A percentile compares a stretch with the other conserved stretches of the same genome.
Evolutionary conservation across 179 eudicot species (phyloP).

Genomic region (Beta lomatogona): DNA sequence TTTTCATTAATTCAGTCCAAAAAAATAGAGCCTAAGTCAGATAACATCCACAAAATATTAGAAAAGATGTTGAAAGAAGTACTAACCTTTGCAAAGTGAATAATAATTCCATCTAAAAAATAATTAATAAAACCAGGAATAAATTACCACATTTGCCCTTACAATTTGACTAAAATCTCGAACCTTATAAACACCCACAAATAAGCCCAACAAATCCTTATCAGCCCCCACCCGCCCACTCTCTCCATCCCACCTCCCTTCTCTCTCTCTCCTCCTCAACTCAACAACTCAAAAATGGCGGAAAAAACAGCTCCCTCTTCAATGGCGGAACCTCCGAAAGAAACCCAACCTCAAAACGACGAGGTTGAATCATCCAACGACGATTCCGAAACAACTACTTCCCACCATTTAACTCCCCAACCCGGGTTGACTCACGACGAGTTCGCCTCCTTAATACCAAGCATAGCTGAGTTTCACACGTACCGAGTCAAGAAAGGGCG

Average conservation of each 20-base stretch:
- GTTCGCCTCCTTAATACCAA: constrained; percentile 42
- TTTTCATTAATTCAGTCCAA: no score
- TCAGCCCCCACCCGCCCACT: neutral
- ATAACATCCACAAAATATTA: no score
- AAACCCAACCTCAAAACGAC: neutral
- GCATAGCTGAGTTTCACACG: constrained; percentile 56
- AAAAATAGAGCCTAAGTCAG: no score
- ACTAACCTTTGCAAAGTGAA: neutral
- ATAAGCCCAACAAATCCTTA: constrained; percentile 23
- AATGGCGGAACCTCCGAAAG: constrained; percentile 5
- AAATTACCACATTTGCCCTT: neutral
- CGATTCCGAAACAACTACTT: constrained; percentile 10
- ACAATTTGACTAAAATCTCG: neutral
- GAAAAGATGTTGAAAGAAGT: no score
- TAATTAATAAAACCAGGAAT: no score
- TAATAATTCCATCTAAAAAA: neutral
- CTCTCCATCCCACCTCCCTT: neutral
- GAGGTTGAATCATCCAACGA: neutral
- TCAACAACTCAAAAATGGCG: constrained; percentile 16
- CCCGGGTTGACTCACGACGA: constrained; percentile 56
- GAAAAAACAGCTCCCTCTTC: constrained; percentile 22
- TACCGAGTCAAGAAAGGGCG: constrained; percentile 18
- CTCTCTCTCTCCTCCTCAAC: neutral
- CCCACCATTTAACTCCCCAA: constrained; percentile 48
- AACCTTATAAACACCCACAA: constrained; percentile 23